Percentiles rank a stretch among this genome's conserved stretches.
These are phyloP conservation scores for Bipolaris gigantea DNA, from an alignment of 2,329 filamentous ascomycete genomes.

Conservation along the genomic window DNA sequence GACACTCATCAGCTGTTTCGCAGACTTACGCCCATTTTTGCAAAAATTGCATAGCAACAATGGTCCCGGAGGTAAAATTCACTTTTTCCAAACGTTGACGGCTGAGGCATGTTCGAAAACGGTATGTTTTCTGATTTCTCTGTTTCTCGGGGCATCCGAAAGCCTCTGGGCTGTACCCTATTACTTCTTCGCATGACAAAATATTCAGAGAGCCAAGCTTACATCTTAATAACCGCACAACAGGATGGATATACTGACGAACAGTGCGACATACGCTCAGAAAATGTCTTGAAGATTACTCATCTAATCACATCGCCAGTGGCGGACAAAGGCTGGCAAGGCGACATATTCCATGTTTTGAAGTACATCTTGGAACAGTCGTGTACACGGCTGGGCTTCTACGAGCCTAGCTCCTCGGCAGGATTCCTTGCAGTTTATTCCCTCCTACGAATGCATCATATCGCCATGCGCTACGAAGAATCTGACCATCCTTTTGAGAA, in stretches of 20 bases:
- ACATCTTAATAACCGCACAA: not conserved
- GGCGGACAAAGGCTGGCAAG: not conserved
- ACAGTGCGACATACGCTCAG: slow-evolving; percentile 22
- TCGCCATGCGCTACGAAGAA: slow-evolving; percentile 1
- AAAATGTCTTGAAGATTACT: slow-evolving; percentile 32
- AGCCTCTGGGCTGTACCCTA: not conserved
- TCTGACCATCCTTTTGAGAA: slow-evolving; percentile 1
- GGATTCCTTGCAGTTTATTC: slow-evolving; percentile 27
- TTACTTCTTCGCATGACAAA: not conserved
- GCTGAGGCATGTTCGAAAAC: not conserved
- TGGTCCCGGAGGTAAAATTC: slow-evolving; percentile 1
- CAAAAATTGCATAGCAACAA: slow-evolving; percentile 11
- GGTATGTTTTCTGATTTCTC: not conserved
- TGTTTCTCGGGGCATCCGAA: not conserved
- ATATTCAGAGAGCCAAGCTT: too few species aligned
- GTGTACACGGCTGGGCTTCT: slow-evolving; percentile 6
- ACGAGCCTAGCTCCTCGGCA: slow-evolving; percentile 15
- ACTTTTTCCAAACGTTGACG: slow-evolving; percentile 13
- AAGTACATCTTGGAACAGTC: not conserved
- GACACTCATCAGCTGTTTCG: slow-evolving; percentile 29
- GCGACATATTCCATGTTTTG: not conserved
- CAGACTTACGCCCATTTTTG: slow-evolving; percentile 33
- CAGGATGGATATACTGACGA: not conserved
- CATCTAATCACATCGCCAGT: slow-evolving; percentile 27
- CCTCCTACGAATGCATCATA: slow-evolving; percentile 28